phyloP scores from a whole-genome alignment of 768 basidiomycete species.

The Hirschioporus abietinus region DNA sequence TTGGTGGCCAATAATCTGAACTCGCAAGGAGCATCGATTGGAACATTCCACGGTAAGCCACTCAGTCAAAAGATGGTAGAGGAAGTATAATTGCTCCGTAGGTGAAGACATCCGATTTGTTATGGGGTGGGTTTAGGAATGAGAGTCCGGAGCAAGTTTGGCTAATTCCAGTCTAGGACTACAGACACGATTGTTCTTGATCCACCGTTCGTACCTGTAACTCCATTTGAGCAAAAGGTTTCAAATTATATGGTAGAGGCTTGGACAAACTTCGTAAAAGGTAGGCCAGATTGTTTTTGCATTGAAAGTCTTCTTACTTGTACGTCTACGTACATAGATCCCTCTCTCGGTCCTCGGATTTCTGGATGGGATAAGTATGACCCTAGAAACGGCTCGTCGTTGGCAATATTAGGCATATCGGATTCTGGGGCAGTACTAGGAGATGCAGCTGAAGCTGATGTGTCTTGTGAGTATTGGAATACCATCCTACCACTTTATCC shows the following conservation, averaged over 20 bases:
- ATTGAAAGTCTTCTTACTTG: neutral
- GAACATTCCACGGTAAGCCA: constrained; percentile 18
- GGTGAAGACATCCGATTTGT: constrained; percentile 23
- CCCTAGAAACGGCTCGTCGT: constrained; percentile 16
- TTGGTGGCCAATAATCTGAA: constrained; percentile 21
- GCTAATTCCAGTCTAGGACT: constrained; percentile 2
- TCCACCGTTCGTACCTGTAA: constrained; percentile 20
- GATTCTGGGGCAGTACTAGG: constrained; percentile 18
- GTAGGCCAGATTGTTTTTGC: constrained; percentile 7
- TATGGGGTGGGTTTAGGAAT: constrained; percentile 15
- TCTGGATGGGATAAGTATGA: constrained; percentile 21
- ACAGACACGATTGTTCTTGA: constrained; percentile 11
- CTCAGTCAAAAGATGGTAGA: neutral
- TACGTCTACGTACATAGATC: constrained; percentile 12
- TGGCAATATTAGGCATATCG: constrained; percentile 20
- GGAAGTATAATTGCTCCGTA: neutral
- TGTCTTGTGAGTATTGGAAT: constrained; percentile 20
- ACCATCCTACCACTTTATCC: constrained; percentile 17
- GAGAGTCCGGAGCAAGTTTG: neutral
- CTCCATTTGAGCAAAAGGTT: constrained; percentile 18
- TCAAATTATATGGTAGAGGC: constrained; percentile 24
- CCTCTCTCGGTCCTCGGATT: constrained; percentile 17
- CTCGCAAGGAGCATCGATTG: constrained; percentile 17
- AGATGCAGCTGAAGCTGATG: constrained; percentile 16
- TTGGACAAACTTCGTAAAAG: constrained; percentile 26